phyloP scores from a whole-genome alignment of 2,329 filamentous ascomycete species.

The Leptographium galeiforme region DNA sequence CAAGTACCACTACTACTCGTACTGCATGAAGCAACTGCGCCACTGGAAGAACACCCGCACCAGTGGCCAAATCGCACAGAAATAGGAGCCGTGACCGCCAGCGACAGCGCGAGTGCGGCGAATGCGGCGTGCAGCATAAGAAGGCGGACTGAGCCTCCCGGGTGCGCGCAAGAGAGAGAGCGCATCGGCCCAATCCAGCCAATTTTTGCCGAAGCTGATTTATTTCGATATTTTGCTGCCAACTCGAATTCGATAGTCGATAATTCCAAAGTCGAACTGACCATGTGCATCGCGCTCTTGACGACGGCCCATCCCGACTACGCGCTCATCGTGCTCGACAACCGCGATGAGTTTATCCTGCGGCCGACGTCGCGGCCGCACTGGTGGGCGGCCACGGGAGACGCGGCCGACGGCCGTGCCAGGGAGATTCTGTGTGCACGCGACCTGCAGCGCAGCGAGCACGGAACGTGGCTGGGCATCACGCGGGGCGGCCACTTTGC shows the following conservation, averaged over 20 bases:
- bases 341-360: constrained; percentile 61
- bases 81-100: no score
- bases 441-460: constrained; percentile 47
- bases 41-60: no score
- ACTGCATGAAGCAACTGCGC: no score
- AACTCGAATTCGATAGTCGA: no score
- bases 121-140: no score
- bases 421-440: constrained; percentile 39
- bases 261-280: constrained; percentile 3
- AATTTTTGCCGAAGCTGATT: no score
- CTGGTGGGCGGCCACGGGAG: constrained; percentile 36
- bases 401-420: not conserved
- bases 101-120: no score
- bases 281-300: constrained; percentile 66
- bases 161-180: no score
- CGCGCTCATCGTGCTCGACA: constrained; percentile 61
- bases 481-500: constrained; percentile 46
- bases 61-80: no score
- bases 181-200: no score
- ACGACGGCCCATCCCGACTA: constrained; percentile 66
- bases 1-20: no score
- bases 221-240: not conserved
- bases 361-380: constrained; percentile 49
- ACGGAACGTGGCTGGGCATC: constrained; percentile 54
- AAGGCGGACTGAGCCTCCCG: no score